Conservation (phyloP, 495 filamentous ascomycete genomes). For the Alectoria sarmentosa region DNA sequence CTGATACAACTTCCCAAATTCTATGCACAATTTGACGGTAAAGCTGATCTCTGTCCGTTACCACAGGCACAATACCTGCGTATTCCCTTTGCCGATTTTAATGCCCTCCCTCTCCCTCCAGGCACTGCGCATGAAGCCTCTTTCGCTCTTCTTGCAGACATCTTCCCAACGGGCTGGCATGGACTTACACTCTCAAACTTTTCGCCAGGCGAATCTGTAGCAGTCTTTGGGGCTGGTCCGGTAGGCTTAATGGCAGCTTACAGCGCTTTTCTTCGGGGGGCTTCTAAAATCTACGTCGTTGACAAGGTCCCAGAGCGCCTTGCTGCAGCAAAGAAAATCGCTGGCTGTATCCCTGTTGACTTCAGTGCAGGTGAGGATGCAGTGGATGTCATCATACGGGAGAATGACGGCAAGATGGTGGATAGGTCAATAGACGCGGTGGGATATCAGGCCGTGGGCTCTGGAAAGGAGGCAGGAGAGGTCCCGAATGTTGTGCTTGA, state of each 20-base stretch:
- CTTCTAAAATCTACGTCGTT: conserved; percentile 46
- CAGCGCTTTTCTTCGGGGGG: conserved; percentile 45
- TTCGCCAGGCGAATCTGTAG: conserved; percentile 47
- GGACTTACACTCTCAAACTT: conserved; percentile 49
- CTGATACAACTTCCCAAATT: background rate
- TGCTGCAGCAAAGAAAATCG: conserved; percentile 43
- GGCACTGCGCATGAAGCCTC: conserved; percentile 41
- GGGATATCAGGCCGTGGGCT: conserved; percentile 46
- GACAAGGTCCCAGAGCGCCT: conserved; percentile 49
- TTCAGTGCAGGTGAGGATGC: conserved; percentile 34
- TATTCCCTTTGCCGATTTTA: conserved; percentile 53
- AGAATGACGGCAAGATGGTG: conserved; percentile 40
- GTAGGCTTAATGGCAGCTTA: conserved; percentile 55
- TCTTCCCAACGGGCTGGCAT: conserved; percentile 58
- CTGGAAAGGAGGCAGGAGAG: conserved; percentile 35
- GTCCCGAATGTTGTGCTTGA: conserved; percentile 40
- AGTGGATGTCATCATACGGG: conserved; percentile 28
- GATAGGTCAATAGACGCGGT: conserved; percentile 48
- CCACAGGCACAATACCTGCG: conserved; percentile 47
- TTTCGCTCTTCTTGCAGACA: conserved; percentile 46
- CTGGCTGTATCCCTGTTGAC: conserved; percentile 37
- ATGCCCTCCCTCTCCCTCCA: conserved; percentile 39
- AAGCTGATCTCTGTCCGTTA: background rate
- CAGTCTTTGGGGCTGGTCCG: conserved; percentile 44
- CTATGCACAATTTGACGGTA: background rate